Evolutionary conservation across 768 basidiomycete genomes (phyloP), one percentile per base, ranked within the genome.

Genomic region (Tricholoma saponaceum): DNA sequence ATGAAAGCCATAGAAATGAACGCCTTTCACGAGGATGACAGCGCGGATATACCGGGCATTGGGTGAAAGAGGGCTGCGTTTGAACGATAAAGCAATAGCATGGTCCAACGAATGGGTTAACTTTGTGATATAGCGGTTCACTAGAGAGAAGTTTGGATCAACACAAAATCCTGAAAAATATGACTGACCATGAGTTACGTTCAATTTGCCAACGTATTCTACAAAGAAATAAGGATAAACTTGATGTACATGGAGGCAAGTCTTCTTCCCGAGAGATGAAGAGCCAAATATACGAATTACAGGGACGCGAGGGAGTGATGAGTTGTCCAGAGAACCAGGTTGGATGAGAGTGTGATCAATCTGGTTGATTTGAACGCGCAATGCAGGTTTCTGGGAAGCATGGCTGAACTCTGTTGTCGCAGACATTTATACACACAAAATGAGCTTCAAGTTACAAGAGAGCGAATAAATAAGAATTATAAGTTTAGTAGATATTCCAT

Each of bases 1-100:
- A 69, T 93, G 89, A 69, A 95, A 98, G 8, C 97, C 95, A 71
- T 98, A 98, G 72, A 98, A 97, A 66, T 90, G 88, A 16, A 94
- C 76, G n/a, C 94, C 97, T 73, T 98, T 98, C 60, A 95, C 91
- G 52, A 95, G 78, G 49, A 92, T 68, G 39, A 97, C 80, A 22
- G 86, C 86, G 13, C 91, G 89, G 58, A 92, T 77, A 66, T 79
- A 87, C 63, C 81, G 82, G 16, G 83, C 80, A 46, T 75, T 80
- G 5, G 74, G 70, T 1, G 83, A 83, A 8, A 78, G 66, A 0
- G 88, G 89, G 56, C 90, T 84, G 25, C 86, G 86, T 66, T 87
- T 87, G 63, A 93, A 71, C 4, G 92, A 92, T 47, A 93, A 72
- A 1, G 89, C 87, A 62, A 98, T 83, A 1, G 95, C 95, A 64